Evolutionary conservation across 1,139 yeast genomes (phyloP), one percentile per base, ranked within the genome.

Genomic region (Barnettozyma hawaiiensis): DNA sequence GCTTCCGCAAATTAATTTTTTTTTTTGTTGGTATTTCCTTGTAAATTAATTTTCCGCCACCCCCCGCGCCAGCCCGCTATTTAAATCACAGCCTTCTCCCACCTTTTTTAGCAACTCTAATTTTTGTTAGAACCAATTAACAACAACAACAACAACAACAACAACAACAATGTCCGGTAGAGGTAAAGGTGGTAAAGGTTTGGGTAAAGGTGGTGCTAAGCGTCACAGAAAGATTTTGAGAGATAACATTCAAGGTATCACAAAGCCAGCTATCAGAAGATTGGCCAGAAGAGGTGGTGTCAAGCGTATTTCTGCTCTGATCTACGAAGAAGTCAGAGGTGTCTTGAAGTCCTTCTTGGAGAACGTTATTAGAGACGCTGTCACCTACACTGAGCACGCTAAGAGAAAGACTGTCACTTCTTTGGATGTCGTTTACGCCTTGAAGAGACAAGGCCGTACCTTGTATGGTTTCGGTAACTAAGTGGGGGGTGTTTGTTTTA

Each of bases 211-310:
- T 75, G 97, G 97, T 78, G 97, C 98, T 64, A 92, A 92, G 83
- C 92, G 97, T 76, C 98, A 92, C 89, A 86, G 97, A 83, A 90
- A 90, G 86, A 87, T 92, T 75, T 80, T 90, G 62, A 89, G 97
- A 80, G 98, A 92, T 72, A 92, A 92, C 90, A 90, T 92, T 60
- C 97, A 90, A 77, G 98, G 98, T 78, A 90, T 92, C 68, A 92
- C 98, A 55, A 92, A 92, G 81, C 98, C 98, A 69, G 98, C 98
- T 65, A 92, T 92, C 69, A 89, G 98, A 78, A 90, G 98, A 85
- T 84, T 92, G 65, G 98, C 98, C 50, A 90, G 98, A 83, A 89
- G 98, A 86, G 98, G 98, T 76, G 98, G 98, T 86, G 98, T 92
- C 67, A 92, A 92, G 84, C 96, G 97, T 85, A 92, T 92, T 64